Conservation (phyloP, 768 basidiomycete species). For the Lanmaoa rubissima region DNA sequence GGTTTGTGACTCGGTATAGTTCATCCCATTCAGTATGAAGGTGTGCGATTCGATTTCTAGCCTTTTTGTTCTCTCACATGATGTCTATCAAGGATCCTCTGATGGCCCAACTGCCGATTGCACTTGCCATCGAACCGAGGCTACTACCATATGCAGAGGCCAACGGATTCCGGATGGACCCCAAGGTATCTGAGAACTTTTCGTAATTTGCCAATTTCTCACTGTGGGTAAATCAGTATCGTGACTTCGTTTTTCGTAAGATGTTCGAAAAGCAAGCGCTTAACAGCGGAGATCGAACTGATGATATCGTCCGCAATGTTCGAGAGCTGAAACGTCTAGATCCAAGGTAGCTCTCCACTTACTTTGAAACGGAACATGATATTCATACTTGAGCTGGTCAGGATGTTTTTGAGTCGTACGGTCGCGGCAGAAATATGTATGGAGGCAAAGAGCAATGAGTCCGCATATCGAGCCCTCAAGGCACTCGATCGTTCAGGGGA, state of each 20-base stretch:
- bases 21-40: constrained; percentile 75
- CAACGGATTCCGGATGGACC: constrained; percentile 79
- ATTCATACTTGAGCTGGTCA: constrained; percentile 27
- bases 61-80: constrained; percentile 3
- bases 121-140: constrained; percentile 72
- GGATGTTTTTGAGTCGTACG: constrained; percentile 81
- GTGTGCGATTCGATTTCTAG: constrained; percentile 34
- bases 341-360: constrained; percentile 46
- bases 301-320: constrained; percentile 69
- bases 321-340: constrained; percentile 71
- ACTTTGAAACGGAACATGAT: background rate
- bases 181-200: constrained; percentile 47
- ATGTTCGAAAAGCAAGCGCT: constrained; percentile 65
- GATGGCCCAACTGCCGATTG: constrained; percentile 74
- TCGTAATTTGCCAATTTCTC: constrained; percentile 8
- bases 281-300: constrained; percentile 50
- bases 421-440: constrained; percentile 84
- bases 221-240: constrained; percentile 48
- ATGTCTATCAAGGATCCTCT: constrained; percentile 58
- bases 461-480: constrained; percentile 68
- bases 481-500: constrained; percentile 60
- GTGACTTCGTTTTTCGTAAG: constrained; percentile 83
- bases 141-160: constrained; percentile 66
- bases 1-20: constrained; percentile 41
- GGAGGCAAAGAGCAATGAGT: constrained; percentile 71